Conservation (phyloP, 306 rosid genomes). For the Senna siamea region DNA sequence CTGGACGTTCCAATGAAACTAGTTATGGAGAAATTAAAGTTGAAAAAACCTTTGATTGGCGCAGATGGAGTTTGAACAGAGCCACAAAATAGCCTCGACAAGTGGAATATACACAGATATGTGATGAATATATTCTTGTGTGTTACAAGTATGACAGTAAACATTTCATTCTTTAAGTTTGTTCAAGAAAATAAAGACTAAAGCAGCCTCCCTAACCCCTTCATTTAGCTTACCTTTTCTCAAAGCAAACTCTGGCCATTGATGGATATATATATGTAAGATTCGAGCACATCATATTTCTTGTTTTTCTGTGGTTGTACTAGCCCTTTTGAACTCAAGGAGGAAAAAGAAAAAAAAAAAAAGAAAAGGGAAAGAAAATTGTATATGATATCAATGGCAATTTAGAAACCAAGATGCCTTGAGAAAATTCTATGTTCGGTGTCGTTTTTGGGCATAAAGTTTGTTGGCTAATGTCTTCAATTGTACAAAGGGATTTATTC, state of each 20-base stretch:
- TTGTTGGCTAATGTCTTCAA: neutral
- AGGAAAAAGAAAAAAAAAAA: too few species aligned
- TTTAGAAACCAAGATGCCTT: slow-evolving; percentile 34
- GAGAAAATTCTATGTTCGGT: slow-evolving; percentile 26
- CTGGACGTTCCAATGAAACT: neutral
- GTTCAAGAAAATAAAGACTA: neutral
- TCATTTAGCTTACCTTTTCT: slow-evolving; percentile 26
- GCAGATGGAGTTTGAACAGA: slow-evolving; percentile 25
- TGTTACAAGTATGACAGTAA: neutral
- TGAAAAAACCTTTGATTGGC: slow-evolving; percentile 16
- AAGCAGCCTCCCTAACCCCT: slow-evolving; percentile 28
- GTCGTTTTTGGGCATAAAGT: slow-evolving; percentile 23
- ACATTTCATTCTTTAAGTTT: slow-evolving; percentile 18
- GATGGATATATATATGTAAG: slow-evolving; percentile 16
- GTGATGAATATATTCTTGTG: slow-evolving; percentile 46
- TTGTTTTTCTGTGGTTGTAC: slow-evolving; percentile 28
- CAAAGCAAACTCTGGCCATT: slow-evolving; percentile 44
- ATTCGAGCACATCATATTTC: slow-evolving; percentile 34
- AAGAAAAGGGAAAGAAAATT: too few species aligned
- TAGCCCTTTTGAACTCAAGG: neutral
- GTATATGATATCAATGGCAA: neutral
- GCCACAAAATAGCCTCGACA: slow-evolving; percentile 27
- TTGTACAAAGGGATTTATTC: too few species aligned
- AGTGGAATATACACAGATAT: slow-evolving; percentile 4
- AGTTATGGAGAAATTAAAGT: slow-evolving; percentile 26